A percentile compares a stretch with the other conserved stretches of the same genome.
phyloP scores from a whole-genome alignment of 768 basidiomycete genomes.

The Lactarius pseudohatsudake region DNA sequence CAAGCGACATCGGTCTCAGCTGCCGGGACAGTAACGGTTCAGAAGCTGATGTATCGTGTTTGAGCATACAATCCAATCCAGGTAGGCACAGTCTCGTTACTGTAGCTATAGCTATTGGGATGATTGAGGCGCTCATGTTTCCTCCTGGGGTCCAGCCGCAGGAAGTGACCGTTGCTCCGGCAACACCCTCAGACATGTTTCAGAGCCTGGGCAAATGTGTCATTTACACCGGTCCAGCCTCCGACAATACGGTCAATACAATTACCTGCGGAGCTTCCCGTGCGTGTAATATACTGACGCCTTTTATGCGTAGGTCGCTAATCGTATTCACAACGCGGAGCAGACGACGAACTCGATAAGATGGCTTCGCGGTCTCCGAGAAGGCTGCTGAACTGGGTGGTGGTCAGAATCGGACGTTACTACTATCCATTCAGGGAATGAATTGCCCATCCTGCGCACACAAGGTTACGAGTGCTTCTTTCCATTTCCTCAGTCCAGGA shows the following conservation, averaged over 20 bases:
- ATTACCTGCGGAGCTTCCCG: background rate
- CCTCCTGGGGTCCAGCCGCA: background rate
- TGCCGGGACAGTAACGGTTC: background rate
- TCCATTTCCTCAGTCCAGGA: slow-evolving; percentile 24
- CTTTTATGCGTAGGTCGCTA: background rate
- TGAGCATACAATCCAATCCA: background rate
- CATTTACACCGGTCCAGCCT: background rate
- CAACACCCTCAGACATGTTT: background rate
- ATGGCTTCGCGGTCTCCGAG: background rate
- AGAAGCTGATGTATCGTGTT: background rate
- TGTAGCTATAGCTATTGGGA: too few species aligned
- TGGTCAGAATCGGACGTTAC: background rate
- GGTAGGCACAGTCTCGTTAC: background rate
- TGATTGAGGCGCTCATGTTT: background rate
- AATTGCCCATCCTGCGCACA: slow-evolving; percentile 25
- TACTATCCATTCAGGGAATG: slow-evolving; percentile 23
- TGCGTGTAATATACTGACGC: background rate
- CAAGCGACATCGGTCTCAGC: background rate
- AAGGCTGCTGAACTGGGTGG: slow-evolving; percentile 13
- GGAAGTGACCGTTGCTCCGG: slow-evolving; percentile 4
- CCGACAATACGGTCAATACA: background rate
- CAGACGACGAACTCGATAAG: background rate
- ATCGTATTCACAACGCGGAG: background rate
- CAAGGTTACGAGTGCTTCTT: slow-evolving; percentile 20
- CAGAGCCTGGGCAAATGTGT: background rate